Evolutionary conservation across 148 eudicot genomes (phyloP), one percentile per base, ranked within the genome.

Genomic region (Amaranthus hypochondriacus): DNA sequence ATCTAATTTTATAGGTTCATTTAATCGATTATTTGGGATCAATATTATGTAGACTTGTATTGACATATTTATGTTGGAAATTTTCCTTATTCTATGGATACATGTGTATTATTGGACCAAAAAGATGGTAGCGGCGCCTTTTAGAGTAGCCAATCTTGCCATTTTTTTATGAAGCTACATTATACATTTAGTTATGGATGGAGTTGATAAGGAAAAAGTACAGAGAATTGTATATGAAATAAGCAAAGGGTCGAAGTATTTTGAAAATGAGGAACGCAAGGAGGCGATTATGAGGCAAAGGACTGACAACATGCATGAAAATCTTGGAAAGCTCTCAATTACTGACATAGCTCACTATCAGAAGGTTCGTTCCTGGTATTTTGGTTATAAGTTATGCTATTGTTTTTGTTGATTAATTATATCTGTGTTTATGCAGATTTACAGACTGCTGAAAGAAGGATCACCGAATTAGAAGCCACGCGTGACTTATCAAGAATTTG

Each of bases 221-320:
- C 99, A 96, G 80, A 89, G 88, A 75, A 73, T 90, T 71, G 85
- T 96, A 28, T 96, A 92, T 81, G 99, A 96, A 81, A 92, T 92
- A 92, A 96, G 99, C 81, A 92, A 92, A 85, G 99, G 99, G 12
- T 92, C 97, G 3, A 96, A 96, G 84, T 96, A 86, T 82, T 96
- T 90, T 56, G 92, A 90, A 75, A 90, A 92, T 48, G 99, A 96
- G 87, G 94, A 87, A 48, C 86, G 89, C 39, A 92, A 85, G 81
- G 94, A 92, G 80, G 94, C 86, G 21, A 72, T 81, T 64, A 85
- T 92, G 79, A 92, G 82, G 78, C 88, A 84, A 73, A 96, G 89
- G 83, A 81, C 88, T 62, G 94, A 92, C 14, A 84, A 83, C 75
- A 90, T 96, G 97, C 89, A 76, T 65, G 85, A 81, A 62, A 89